phyloP scores from a whole-genome alignment of 441 rosid genomes.

The Omphalea diandra region DNA sequence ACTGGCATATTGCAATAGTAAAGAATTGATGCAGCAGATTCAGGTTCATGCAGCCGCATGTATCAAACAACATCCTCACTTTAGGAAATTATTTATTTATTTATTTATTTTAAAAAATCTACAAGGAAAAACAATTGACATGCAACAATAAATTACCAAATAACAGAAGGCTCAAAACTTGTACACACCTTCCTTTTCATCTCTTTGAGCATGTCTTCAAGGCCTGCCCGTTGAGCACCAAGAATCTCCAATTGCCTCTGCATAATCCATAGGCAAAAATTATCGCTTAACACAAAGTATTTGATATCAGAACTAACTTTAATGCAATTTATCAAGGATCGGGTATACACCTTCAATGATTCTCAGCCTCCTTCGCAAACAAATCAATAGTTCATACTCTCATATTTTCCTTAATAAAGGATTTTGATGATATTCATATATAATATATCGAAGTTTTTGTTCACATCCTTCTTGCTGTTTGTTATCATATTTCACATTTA shows the following conservation, averaged over 20 bases:
- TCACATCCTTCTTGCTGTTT: neutral
- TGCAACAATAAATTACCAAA: conserved; percentile 7
- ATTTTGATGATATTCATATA: neutral
- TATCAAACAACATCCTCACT: neutral
- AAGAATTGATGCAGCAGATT: neutral
- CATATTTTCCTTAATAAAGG: neutral
- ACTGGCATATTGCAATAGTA: neutral
- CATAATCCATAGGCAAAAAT: conserved; percentile 21
- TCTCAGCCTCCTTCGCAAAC: conserved; percentile 1
- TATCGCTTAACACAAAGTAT: conserved; percentile 13
- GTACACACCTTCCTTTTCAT: conserved; percentile 88
- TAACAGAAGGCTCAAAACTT: conserved; percentile 4
- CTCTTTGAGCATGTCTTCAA: conserved; percentile 97
- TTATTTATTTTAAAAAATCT: no score
- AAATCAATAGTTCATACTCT: neutral
- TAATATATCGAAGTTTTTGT: neutral
- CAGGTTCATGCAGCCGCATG: conserved; percentile 1
- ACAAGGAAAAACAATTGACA: neutral
- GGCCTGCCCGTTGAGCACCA: conserved; percentile 96
- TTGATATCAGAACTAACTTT: neutral
- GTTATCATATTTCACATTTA: neutral
- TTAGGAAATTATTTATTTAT: neutral
- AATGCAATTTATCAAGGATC: conserved; percentile 3
- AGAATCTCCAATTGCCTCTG: conserved; percentile 97
- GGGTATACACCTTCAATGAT: neutral